A percentile compares a stretch with the other conserved stretches of the same genome.
These are phyloP conservation scores for Tetrapisispora namnaoensis DNA, from an alignment of 805 yeast species.

Conservation along the genomic window DNA sequence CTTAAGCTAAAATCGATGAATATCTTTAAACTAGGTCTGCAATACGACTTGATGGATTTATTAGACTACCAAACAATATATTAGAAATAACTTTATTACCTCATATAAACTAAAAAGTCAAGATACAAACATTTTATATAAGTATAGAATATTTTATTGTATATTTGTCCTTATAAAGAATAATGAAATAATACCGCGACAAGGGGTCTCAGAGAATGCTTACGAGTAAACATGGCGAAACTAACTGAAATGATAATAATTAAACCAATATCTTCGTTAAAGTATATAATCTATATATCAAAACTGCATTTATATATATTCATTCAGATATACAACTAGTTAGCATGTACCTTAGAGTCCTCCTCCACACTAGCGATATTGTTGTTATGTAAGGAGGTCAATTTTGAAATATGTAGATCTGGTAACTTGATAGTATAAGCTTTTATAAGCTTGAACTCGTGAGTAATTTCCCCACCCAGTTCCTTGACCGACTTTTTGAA, in stretches of 20 bases:
- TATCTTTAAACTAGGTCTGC: too few species aligned
- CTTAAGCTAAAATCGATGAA: too few species aligned
- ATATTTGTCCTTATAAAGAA: background rate
- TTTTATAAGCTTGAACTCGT: slow-evolving; percentile 38
- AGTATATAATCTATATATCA: background rate
- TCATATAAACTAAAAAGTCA: background rate
- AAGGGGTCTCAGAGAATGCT: too few species aligned
- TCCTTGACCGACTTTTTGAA: slow-evolving; percentile 29
- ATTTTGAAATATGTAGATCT: slow-evolving; percentile 6
- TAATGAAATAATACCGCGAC: background rate
- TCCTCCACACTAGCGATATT: slow-evolving; percentile 4
- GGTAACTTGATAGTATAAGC: slow-evolving; percentile 39
- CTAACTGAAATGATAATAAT: too few species aligned
- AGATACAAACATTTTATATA: background rate
- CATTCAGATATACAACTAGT: background rate
- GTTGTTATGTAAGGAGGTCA: slow-evolving; percentile 2
- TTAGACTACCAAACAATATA: too few species aligned
- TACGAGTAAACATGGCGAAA: too few species aligned
- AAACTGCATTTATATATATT: too few species aligned
- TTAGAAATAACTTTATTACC: too few species aligned
- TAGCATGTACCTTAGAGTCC: slow-evolving; percentile 10
- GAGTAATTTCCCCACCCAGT: slow-evolving; percentile 36
- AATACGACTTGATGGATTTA: too few species aligned
- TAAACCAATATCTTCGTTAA: too few species aligned
- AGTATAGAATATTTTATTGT: background rate